phyloP scores from a whole-genome alignment of 2,329 filamentous ascomycete genomes.

The Penicillium sp. region DNA sequence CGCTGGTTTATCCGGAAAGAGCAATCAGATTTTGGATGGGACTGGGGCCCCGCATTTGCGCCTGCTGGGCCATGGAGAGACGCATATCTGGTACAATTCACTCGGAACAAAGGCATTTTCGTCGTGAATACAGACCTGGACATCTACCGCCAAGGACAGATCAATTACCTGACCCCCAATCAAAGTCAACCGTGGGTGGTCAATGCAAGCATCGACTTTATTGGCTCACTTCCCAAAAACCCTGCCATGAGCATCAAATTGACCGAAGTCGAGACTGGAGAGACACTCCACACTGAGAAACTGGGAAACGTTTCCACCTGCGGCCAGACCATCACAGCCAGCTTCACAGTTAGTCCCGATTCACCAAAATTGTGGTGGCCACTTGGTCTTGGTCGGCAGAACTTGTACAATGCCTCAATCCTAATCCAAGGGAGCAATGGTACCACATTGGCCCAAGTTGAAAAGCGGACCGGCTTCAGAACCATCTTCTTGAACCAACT shows the following conservation, averaged over 20 bases:
- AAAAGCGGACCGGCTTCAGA: slow-evolving; percentile 54
- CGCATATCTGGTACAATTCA: slow-evolving; percentile 51
- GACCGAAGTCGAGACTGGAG: slow-evolving; percentile 37
- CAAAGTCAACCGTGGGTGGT: slow-evolving; percentile 55
- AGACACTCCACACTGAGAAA: slow-evolving; percentile 32
- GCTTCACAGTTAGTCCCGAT: slow-evolving; percentile 38
- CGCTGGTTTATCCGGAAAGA: slow-evolving; percentile 56
- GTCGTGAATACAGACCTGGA: slow-evolving; percentile 52
- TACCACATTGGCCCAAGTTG: slow-evolving; percentile 39
- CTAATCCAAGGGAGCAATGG: slow-evolving; percentile 36
- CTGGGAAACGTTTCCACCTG: slow-evolving; percentile 40
- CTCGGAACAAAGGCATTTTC: slow-evolving; percentile 38
- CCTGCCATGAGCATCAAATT: slow-evolving; percentile 45
- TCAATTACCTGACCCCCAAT: slow-evolving; percentile 54
- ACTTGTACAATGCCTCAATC: slow-evolving; percentile 52
- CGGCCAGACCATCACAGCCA: slow-evolving; percentile 46
- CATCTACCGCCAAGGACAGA: slow-evolving; percentile 53
- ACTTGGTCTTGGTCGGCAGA: slow-evolving; percentile 50
- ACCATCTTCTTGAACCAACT: slow-evolving; percentile 56
- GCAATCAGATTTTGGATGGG: slow-evolving; percentile 60
- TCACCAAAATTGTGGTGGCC: slow-evolving; percentile 58
- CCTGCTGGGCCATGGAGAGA: slow-evolving; percentile 59
- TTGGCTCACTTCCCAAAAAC: slow-evolving; percentile 45
- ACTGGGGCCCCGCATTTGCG: slow-evolving; percentile 57
- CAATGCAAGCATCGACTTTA: slow-evolving; percentile 55